Percentiles rank a stretch among this genome's conserved stretches.
These are phyloP conservation scores for Brassica rapa DNA, from an alignment of 345 rosid genomes.

Conservation along the genomic window DNA sequence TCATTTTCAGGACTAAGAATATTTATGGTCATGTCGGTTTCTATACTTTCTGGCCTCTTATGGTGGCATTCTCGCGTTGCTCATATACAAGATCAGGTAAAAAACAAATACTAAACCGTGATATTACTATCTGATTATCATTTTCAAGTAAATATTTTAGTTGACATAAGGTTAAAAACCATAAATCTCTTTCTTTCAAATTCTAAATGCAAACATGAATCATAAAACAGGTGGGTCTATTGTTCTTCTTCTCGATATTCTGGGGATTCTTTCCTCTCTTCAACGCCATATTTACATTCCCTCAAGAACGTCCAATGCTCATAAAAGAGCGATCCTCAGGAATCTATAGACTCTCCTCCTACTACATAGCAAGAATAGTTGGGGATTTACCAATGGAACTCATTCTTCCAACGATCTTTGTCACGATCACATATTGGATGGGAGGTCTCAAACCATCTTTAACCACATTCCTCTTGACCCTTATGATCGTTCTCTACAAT, in stretches of 20 bases:
- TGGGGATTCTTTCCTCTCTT: constrained; percentile 93
- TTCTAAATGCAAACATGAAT: neutral
- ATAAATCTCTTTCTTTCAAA: neutral
- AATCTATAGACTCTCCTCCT: constrained; percentile 89
- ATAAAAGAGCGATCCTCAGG: constrained; percentile 84
- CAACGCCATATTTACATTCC: constrained; percentile 82
- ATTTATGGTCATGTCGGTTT: constrained; percentile 82
- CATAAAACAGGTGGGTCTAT: constrained; percentile 69
- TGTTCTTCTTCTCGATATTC: constrained; percentile 88
- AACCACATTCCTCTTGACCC: constrained; percentile 63
- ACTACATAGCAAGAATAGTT: constrained; percentile 65
- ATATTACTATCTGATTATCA: neutral
- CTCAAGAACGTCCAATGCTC: constrained; percentile 87
- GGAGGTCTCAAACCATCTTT: constrained; percentile 86
- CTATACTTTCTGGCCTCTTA: constrained; percentile 77
- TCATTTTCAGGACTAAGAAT: constrained; percentile 78
- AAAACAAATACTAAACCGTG: neutral
- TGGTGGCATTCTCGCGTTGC: constrained; percentile 84
- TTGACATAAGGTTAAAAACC: neutral
- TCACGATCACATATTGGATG: constrained; percentile 87
- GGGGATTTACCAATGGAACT: constrained; percentile 99
- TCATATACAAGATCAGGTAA: constrained; percentile 90
- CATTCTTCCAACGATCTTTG: constrained; percentile 77
- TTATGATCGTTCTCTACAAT: constrained; percentile 63
- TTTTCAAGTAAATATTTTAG: neutral